Conservation (phyloP, 306 rosid species). For the Cotoneaster glaucophyllus region DNA sequence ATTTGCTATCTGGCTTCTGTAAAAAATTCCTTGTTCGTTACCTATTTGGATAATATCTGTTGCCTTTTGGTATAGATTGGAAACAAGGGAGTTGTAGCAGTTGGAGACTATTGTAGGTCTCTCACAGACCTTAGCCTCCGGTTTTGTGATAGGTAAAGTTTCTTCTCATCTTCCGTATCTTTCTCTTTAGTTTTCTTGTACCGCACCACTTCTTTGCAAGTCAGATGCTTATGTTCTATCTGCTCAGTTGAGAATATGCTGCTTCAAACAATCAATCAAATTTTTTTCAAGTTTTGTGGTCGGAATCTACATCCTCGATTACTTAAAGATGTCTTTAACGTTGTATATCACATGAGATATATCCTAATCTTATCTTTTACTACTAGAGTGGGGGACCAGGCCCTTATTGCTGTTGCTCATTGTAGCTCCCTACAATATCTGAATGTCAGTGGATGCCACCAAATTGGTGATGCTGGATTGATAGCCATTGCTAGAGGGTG, state of each 20-base stretch:
- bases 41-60: not conserved
- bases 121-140: conserved; percentile 83
- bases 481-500: conserved; percentile 91
- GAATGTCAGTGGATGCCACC: conserved; percentile 95
- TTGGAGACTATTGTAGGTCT: conserved; percentile 70
- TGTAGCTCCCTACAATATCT: conserved; percentile 71
- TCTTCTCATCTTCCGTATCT: not conserved
- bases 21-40: not conserved
- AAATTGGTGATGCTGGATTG: conserved; percentile 82
- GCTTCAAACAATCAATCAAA: not conserved
- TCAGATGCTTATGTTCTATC: not conserved
- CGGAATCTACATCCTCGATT: not conserved
- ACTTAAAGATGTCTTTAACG: not conserved
- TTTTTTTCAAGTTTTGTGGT: not conserved
- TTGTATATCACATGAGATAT: not conserved
- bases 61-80: conserved; percentile 51
- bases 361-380: conserved; percentile 5
- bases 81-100: conserved; percentile 65
- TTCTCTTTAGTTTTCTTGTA: not conserved
- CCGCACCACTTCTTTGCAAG: not conserved
- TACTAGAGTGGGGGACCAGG: conserved; percentile 84
- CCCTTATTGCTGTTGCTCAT: conserved; percentile 70
- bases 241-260: not conserved
- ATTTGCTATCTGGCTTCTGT: not conserved
- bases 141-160: conserved; percentile 82